Evolutionary conservation across 495 filamentous ascomycete genomes (phyloP).

Genomic region (Lepidopterella palustris): DNA sequence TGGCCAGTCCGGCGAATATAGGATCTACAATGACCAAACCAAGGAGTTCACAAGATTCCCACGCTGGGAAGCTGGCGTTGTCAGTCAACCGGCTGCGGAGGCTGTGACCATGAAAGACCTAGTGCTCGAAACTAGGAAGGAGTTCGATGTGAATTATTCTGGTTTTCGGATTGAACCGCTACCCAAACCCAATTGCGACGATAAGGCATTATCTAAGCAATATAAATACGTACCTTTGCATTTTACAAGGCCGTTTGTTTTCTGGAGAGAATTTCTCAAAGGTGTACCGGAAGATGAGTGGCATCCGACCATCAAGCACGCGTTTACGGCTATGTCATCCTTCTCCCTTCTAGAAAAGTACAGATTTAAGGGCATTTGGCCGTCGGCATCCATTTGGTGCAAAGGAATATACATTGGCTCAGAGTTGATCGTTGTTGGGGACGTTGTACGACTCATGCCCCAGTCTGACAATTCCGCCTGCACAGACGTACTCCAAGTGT

Average conservation of each 20-base stretch:
- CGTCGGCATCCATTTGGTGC: slow-evolving; percentile 45
- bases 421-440: slow-evolving; percentile 48
- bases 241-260: slow-evolving; percentile 49
- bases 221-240: slow-evolving; percentile 51
- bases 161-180: slow-evolving; percentile 55
- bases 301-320: slow-evolving; percentile 51
- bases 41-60: slow-evolving; percentile 36
- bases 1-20: slow-evolving; percentile 26
- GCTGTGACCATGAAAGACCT: slow-evolving; percentile 41
- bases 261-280: slow-evolving; percentile 45
- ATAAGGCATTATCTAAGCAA: slow-evolving; percentile 47
- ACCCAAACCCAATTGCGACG: slow-evolving; percentile 43
- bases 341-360: slow-evolving; percentile 48
- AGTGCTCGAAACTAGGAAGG: slow-evolving; percentile 35
- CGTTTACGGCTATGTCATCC: slow-evolving; percentile 48
- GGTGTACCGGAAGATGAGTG: slow-evolving; percentile 36
- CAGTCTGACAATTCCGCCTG: slow-evolving; percentile 5
- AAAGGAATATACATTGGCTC: slow-evolving; percentile 52
- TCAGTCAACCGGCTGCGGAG: slow-evolving; percentile 45
- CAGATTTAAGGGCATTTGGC: slow-evolving; percentile 50
- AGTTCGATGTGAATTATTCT: slow-evolving; percentile 43
- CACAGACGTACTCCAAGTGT: slow-evolving; percentile 49
- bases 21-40: slow-evolving; percentile 32
- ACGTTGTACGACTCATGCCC: slow-evolving; percentile 46
- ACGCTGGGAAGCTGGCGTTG: slow-evolving; percentile 51